These are phyloP conservation scores for Dipsacomyces acuminosporus DNA, from an alignment of 371 early-diverging fungal genomes.

Conservation along the genomic window DNA sequence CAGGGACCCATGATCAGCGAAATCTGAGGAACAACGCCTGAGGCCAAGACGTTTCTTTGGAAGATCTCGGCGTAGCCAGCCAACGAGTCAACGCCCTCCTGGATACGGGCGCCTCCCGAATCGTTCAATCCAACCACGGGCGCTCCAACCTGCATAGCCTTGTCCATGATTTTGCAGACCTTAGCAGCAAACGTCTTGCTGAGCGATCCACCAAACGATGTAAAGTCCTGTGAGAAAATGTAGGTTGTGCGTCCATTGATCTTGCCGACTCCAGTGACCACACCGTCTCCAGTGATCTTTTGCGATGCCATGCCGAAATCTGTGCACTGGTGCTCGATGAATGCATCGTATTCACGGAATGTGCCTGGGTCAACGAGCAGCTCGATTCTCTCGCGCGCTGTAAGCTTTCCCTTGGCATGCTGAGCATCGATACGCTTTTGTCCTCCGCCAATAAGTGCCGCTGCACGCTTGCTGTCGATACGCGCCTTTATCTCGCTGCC, in stretches of 20 bases:
- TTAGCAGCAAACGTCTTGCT: slow-evolving; percentile 88
- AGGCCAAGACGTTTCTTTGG: slow-evolving; percentile 87
- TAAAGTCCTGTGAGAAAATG: slow-evolving; percentile 94
- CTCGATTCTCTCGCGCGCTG: slow-evolving; percentile 89
- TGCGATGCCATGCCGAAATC: slow-evolving; percentile 90
- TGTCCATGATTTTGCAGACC: slow-evolving; percentile 94
- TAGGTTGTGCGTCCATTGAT: slow-evolving; percentile 88
- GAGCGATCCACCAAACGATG: slow-evolving; percentile 88
- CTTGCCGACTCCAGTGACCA: slow-evolving; percentile 92
- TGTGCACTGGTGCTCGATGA: slow-evolving; percentile 90
- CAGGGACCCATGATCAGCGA: slow-evolving; percentile 97
- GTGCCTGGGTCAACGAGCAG: slow-evolving; percentile 81
- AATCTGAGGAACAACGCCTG: slow-evolving; percentile 94
- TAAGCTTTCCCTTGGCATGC: slow-evolving; percentile 92
- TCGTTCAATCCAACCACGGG: slow-evolving; percentile 95
- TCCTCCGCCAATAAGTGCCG: slow-evolving; percentile 80
- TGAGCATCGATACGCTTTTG: slow-evolving; percentile 77
- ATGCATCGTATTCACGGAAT: slow-evolving; percentile 91
- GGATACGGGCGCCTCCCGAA: slow-evolving; percentile 96
- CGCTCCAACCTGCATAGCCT: slow-evolving; percentile 88
- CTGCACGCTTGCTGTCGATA: slow-evolving; percentile 70
- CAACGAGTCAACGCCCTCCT: slow-evolving; percentile 95
- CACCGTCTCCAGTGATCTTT: slow-evolving; percentile 91
- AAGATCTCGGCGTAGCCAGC: slow-evolving; percentile 97
- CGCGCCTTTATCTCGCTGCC: slow-evolving; percentile 15